phyloP scores from a whole-genome alignment of 768 basidiomycete species.

The Lactifluus volemus region DNA sequence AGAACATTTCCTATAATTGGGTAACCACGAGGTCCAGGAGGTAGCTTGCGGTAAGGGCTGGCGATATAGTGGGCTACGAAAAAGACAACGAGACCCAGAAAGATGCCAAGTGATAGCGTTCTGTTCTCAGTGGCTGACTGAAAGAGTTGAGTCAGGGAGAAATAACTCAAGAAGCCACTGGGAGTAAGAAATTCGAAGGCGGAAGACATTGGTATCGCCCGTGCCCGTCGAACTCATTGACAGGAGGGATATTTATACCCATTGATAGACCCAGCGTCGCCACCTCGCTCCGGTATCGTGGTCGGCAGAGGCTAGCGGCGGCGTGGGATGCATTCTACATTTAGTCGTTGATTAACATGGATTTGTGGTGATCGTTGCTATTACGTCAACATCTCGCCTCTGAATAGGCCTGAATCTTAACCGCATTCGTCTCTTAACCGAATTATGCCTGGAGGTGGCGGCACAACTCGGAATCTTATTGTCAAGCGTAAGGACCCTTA shows the following conservation, averaged over 20 bases:
- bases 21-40: slow-evolving; percentile 14
- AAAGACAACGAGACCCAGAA: not conserved
- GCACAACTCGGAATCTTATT: not conserved
- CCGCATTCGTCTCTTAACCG: not conserved
- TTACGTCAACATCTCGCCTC: too few relatives aligned
- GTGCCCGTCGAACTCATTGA: too few relatives aligned
- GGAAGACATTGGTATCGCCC: not conserved
- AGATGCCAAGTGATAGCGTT: slow-evolving; percentile 8
- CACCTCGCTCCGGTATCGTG: too few relatives aligned
- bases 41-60: slow-evolving; percentile 13
- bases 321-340: too few relatives aligned
- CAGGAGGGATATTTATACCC: not conserved
- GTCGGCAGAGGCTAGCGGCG: too few relatives aligned
- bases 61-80: not conserved
- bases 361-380: too few relatives aligned
- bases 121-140: slow-evolving; percentile 4
- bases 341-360: too few relatives aligned
- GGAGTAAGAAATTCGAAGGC: not conserved
- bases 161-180: not conserved
- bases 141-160: not conserved
- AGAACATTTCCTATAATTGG: slow-evolving; percentile 15
- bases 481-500: not conserved
- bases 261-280: too few relatives aligned
- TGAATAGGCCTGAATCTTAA: too few relatives aligned
- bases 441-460: not conserved